Conservation (phyloP, 192 early-diverging fungal species). For the Powellomyces hirtus region DNA sequence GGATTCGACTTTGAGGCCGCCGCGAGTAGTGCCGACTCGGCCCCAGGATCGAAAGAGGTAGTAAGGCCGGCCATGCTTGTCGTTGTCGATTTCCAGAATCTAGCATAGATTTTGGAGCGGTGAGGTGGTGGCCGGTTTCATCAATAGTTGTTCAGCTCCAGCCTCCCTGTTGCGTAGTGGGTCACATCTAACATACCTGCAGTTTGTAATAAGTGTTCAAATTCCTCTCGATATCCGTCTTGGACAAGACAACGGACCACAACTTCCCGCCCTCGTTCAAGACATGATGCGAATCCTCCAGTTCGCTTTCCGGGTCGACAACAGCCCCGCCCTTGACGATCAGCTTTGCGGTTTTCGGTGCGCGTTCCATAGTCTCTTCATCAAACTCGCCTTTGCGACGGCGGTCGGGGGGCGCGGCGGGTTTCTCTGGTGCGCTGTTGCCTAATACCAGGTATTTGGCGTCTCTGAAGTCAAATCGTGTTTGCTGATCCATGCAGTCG, state of each 20-base stretch:
- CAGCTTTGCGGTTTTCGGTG: constrained; percentile 7
- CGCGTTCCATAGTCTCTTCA: background rate
- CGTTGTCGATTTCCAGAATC: background rate
- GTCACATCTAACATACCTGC: constrained; percentile 12
- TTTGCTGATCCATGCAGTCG: constrained; percentile 18
- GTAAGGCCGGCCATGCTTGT: background rate
- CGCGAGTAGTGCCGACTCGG: constrained; percentile 15
- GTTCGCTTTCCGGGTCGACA: constrained; percentile 7
- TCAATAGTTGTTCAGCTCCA: background rate
- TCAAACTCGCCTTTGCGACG: background rate
- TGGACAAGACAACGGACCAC: constrained; percentile 14
- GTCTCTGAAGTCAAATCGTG: constrained; percentile 1
- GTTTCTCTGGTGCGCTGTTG: background rate
- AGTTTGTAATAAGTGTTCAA: constrained; percentile 27
- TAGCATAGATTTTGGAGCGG: too few species aligned
- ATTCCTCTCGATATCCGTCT: constrained; percentile 1
- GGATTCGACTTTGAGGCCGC: background rate
- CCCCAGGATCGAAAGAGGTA: constrained; percentile 24
- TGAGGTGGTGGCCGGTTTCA: too few species aligned
- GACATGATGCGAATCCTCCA: constrained; percentile 23
- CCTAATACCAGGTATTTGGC: constrained; percentile 8
- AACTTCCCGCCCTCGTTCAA: background rate
- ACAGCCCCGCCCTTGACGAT: constrained; percentile 19
- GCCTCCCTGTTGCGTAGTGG: background rate
- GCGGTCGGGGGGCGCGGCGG: background rate